phyloP scores from a whole-genome alignment of 2,329 filamentous ascomycete genomes.

The Verticillium nubilum region DNA sequence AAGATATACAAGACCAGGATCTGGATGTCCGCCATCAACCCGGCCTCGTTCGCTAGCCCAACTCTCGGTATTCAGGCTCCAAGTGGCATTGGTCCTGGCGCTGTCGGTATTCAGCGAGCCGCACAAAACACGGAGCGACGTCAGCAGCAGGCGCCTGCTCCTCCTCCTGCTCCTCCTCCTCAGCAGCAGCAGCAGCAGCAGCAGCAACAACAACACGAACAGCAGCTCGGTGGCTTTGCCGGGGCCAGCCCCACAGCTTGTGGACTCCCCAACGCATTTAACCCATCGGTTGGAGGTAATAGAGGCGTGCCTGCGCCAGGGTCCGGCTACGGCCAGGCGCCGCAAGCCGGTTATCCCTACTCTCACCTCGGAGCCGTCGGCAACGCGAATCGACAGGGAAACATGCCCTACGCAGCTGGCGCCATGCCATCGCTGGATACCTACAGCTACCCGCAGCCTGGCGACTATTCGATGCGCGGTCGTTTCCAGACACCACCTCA shows the following conservation, averaged over 20 bases:
- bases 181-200: conserved; percentile 33
- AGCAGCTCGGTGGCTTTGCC: conserved; percentile 28
- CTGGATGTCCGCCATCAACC: conserved; percentile 99
- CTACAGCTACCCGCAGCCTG: conserved; percentile 36
- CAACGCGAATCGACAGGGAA: conserved; percentile 28
- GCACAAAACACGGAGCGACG: conserved; percentile 39
- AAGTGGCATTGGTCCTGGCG: conserved; percentile 60
- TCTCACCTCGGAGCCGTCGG: conserved; percentile 11
- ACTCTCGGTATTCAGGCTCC: conserved; percentile 66
- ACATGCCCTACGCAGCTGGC: conserved; percentile 30
- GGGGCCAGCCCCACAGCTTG: conserved; percentile 30
- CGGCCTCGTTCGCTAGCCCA: conserved; percentile 84
- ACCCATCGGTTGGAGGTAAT: conserved; percentile 35
- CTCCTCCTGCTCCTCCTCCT: conserved; percentile 5
- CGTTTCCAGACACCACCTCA: conserved; percentile 38
- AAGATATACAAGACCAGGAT: conserved; percentile 99
- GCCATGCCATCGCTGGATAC: conserved; percentile 35
- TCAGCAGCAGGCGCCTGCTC: not conserved
- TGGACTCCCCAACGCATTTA: conserved; percentile 37
- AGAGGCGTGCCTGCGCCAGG: conserved; percentile 26
- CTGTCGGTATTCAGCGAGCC: conserved; percentile 51
- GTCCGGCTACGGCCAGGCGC: conserved; percentile 27
- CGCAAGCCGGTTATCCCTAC: conserved; percentile 26
- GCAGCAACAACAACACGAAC: conserved; percentile 23
- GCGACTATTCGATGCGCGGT: conserved; percentile 40